Percentiles rank a stretch among this genome's conserved stretches.
Conservation (phyloP, 108 stramenopile genomes). For the Cyclotella atomus region DNA sequence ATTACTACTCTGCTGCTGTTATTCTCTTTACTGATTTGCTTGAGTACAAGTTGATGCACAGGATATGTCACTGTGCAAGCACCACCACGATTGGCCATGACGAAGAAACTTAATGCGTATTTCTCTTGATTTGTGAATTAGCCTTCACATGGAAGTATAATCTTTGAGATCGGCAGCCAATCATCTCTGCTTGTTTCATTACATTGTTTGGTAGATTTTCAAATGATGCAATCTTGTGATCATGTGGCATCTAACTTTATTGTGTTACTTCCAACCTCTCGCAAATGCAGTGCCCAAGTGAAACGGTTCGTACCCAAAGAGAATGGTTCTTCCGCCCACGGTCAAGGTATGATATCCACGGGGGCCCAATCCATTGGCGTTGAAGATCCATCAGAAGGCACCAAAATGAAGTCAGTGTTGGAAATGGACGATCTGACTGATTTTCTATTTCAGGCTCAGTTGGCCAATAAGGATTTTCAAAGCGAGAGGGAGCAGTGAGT, state of each 20-base stretch:
- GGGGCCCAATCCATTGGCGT: constrained; percentile 76
- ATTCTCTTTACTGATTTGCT: neutral
- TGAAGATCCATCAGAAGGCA: constrained; percentile 34
- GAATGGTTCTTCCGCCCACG: constrained; percentile 62
- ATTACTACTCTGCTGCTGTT: too few relatives aligned
- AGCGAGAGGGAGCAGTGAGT: constrained; percentile 76
- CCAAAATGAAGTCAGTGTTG: constrained; percentile 79
- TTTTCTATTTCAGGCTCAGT: constrained; percentile 91
- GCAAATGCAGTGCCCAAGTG: constrained; percentile 42
- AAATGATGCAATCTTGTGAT: too few relatives aligned
- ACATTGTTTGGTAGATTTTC: too few relatives aligned
- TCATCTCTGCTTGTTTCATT: too few relatives aligned
- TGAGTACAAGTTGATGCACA: too few relatives aligned
- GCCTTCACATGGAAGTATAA: constrained; percentile 41
- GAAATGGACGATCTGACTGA: constrained; percentile 93
- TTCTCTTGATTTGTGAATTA: constrained; percentile 20
- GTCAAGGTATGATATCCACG: constrained; percentile 80
- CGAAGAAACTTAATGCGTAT: constrained; percentile 43
- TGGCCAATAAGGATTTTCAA: constrained; percentile 92
- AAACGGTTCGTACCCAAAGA: constrained; percentile 69
- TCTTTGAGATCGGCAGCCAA: constrained; percentile 60
- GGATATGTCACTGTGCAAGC: too few relatives aligned
- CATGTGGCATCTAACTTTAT: too few relatives aligned
- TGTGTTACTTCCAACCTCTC: neutral
- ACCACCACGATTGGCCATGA: constrained; percentile 42